Percentiles rank a stretch among this genome's conserved stretches.
Conservation (phyloP, 257 asterid genomes). For the Jacaranda copaia region DNA sequence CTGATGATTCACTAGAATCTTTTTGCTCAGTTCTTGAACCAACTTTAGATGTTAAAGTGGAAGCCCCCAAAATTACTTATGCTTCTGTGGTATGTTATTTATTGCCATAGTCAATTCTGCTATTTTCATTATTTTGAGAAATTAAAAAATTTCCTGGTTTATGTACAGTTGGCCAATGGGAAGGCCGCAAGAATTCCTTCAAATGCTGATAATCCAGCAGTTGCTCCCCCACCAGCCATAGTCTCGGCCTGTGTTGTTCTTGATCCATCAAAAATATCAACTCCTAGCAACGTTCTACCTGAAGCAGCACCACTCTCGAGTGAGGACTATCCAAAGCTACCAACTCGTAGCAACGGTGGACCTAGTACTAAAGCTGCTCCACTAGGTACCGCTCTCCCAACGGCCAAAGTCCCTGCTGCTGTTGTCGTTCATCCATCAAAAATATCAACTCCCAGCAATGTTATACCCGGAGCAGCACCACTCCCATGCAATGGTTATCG, state of each 20-base stretch:
- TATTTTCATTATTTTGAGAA: conserved; percentile 1
- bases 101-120: background rate
- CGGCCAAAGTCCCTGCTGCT: conserved; percentile 16
- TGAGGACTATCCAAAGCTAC: too few relatives aligned
- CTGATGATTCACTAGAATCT: too few relatives aligned
- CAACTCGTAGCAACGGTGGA: too few relatives aligned
- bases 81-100: conserved; percentile 50
- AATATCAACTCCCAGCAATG: background rate
- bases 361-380: too few relatives aligned
- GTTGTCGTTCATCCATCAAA: background rate
- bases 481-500: background rate
- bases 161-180: conserved; percentile 40
- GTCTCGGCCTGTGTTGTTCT: too few relatives aligned
- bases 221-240: too few relatives aligned
- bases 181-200: background rate
- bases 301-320: too few relatives aligned
- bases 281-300: too few relatives aligned
- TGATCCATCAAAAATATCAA: too few relatives aligned
- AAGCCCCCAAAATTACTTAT: conserved; percentile 38
- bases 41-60: too few relatives aligned
- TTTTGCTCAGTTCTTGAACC: too few relatives aligned
- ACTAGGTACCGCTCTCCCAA: background rate
- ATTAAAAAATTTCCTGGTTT: background rate
- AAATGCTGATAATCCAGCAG: too few relatives aligned
- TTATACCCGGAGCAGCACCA: background rate